Base-by-base conservation (phyloP, 352 stramenopile genomes). In the Phytophthora colocasiae region DNA sequence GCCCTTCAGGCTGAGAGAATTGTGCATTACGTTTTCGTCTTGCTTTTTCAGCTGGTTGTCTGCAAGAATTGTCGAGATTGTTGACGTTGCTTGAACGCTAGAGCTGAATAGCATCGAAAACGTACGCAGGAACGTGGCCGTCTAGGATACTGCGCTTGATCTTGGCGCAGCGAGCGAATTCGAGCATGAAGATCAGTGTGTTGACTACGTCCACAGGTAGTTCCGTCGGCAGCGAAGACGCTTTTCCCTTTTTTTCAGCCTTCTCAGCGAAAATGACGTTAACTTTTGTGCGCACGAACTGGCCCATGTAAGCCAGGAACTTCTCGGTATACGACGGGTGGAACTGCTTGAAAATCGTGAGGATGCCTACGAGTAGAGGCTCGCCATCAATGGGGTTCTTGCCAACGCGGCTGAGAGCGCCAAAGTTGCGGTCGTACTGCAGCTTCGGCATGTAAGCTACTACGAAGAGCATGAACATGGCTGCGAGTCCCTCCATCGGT, bases 291-390 rank as follows among this genome's bases (percentile, higher is more conserved):
- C 92, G 90, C 44, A 98, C 90, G 64, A 93, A 98, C 75, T 98
- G 95, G 6, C 93, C 92, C 59, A 98, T 66, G 58, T 97, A 98
- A 19, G 88, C 82, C 14, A 98, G 76, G 54, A 98, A 97, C 52
- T 95, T 92, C 56, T 97, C 83, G n/a, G 89, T 94, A 76, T 97
- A 98, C 24, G 90, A 96, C 53, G 92, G 91, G 71, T 98, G 95
- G 71, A 98, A 98, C 74, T 98, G 95, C 73, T 97, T 97, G 54
- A 98, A 86, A 36, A 98, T 83, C 5, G 94, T 98, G 17, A 93
- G 69, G 39, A 98, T 93, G 9, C 95, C 95, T 22, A 97, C 75
- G 29, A 98, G 78, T 51, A 98, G 64, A 45, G 93, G 90, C 66
- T 96, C 85, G 40, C 95, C 95, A 63, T 98, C 95, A 39, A 98